A percentile compares a stretch with the other conserved stretches of the same genome.
These are phyloP conservation scores for Colletotrichum sansevieriae DNA, from an alignment of 2,329 filamentous ascomycete species.

Conservation along the genomic window DNA sequence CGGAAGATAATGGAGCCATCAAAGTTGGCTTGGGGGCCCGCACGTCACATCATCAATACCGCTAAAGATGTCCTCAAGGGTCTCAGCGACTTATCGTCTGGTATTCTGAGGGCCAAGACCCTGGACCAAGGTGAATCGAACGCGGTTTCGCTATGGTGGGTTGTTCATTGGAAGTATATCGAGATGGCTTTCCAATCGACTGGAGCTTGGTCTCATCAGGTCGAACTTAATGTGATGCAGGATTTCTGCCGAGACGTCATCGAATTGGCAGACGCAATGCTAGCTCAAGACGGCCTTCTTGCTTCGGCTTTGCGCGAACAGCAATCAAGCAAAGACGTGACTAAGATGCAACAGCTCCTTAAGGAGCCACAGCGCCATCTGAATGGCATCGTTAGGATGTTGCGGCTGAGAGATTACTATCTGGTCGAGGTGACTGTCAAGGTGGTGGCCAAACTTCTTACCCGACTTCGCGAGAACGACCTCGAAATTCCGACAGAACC, in stretches of 20 bases:
- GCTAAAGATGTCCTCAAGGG: conserved; percentile 68
- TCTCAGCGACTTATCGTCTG: conserved; percentile 68
- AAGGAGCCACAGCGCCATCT: conserved; percentile 72
- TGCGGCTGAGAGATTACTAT: conserved; percentile 89
- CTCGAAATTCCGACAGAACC: conserved; percentile 76
- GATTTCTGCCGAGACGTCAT: conserved; percentile 96
- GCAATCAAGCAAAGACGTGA: conserved; percentile 55
- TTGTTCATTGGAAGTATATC: conserved; percentile 83
- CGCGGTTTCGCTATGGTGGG: conserved; percentile 84
- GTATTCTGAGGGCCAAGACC: conserved; percentile 66
- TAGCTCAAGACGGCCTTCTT: conserved; percentile 88
- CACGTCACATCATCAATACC: conserved; percentile 68
- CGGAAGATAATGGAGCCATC: conserved; percentile 51
- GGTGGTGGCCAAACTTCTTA: conserved; percentile 86
- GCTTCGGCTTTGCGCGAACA: conserved; percentile 71
- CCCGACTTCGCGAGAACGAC: conserved; percentile 81
- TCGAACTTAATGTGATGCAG: conserved; percentile 84
- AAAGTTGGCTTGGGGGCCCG: conserved; percentile 67
- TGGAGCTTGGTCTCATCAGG: conserved; percentile 83
- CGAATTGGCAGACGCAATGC: conserved; percentile 88
- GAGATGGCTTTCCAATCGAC: conserved; percentile 84
- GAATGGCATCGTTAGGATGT: conserved; percentile 85
- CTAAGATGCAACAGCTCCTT: conserved; percentile 63
- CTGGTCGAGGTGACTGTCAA: conserved; percentile 85
- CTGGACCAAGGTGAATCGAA: conserved; percentile 72